Base-by-base conservation (phyloP, 1,139 yeast species). In the Hanseniaspora gamundiae region DNA sequence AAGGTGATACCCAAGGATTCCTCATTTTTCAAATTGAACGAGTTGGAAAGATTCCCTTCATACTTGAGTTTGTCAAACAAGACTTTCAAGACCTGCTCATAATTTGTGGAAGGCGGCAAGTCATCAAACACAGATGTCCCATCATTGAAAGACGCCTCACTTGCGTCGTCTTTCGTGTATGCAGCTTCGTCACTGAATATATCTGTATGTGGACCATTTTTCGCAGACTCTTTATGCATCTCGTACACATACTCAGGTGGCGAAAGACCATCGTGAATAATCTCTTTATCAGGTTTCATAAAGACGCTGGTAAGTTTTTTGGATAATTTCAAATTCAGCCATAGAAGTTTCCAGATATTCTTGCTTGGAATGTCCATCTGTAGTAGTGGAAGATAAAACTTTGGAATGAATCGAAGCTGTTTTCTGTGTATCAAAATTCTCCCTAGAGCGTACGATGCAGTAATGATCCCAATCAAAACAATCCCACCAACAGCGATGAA, bases 401-500 rank as follows among this genome's bases (percentile, higher is more conserved):
- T 69, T 0, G 96, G 96, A 17, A 87, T 82, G 51, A 81, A 93
- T 47, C 76, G 76, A 53, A 87, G 59, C 24, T 80, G 66, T 39
- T 76, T 69, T 47, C 80, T 68, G 42, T 73, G 70, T 38, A 74
- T 71, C 47, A 78, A 67, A n/a, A 85, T 63, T 47, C 96, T 61
- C 2, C 67, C 59, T 7, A 73, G 53, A 41, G 69, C 66, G 20
- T 84, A 59, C 2, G 75, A 49, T 5, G 76, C 52, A 11, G 76
- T 65, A 8, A 72, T 57, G 1, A 80, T 51, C 1, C 76, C 65
- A 49, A 82, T 77, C 3, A 76, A 65, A 4, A 78, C 85, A 54
- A 85, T 73, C 9, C 82, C 86, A 42, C 78, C 75, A 19, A 84
- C 77, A 30, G 87, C 87, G 51, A 83, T 80, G 51, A 83, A 78